Conservation (phyloP, 768 basidiomycete species). For the Pluteus cervinus region DNA sequence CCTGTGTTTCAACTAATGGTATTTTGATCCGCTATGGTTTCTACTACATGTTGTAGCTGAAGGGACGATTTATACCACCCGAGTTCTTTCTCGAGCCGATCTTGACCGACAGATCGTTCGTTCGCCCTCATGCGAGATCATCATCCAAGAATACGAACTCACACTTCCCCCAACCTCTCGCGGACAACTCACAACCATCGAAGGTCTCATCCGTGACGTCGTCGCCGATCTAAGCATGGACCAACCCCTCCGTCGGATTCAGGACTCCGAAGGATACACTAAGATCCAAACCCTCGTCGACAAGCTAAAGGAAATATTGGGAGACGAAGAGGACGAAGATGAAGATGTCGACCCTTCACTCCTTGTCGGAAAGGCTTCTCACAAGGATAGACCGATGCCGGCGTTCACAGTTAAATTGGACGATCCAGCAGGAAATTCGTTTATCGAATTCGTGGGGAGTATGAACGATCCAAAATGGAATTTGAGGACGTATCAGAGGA, state of each 20-base stretch:
- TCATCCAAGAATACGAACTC: constrained; percentile 83
- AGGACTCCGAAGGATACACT: constrained; percentile 63
- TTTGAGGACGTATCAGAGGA: constrained; percentile 74
- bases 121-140: constrained; percentile 73
- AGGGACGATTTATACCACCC: constrained; percentile 76
- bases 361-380: constrained; percentile 22
- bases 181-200: constrained; percentile 95
- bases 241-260: constrained; percentile 78
- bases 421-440: constrained; percentile 96
- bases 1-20: neutral
- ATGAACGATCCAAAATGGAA: constrained; percentile 94
- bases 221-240: constrained; percentile 72
- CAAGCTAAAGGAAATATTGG: constrained; percentile 57
- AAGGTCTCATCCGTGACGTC: constrained; percentile 84
- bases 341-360: constrained; percentile 31
- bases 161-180: constrained; percentile 80
- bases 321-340: constrained; percentile 50
- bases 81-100: constrained; percentile 68
- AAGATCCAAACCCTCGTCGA: constrained; percentile 77
- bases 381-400: constrained; percentile 49
- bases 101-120: constrained; percentile 93
- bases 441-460: constrained; percentile 82
- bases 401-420: constrained; percentile 82
- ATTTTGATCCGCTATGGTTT: neutral
- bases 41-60: constrained; percentile 47